Evolutionary conservation across 2,329 filamentous ascomycete genomes (phyloP).

Genomic region (Fusarium annulatum): DNA sequence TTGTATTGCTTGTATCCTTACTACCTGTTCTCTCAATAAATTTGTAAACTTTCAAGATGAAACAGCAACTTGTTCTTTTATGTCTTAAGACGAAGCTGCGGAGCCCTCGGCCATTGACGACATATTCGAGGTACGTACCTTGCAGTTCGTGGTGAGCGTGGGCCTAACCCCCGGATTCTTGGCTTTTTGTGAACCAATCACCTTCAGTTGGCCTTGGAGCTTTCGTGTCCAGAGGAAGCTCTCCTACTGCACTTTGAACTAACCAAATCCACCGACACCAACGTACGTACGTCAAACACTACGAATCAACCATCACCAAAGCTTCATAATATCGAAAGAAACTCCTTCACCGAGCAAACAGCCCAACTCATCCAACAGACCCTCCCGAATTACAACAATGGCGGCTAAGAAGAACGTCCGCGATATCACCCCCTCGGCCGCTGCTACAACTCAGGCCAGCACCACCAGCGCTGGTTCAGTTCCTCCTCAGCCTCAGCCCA

Average conservation of each 20-base stretch:
- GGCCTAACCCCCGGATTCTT: slow-evolving; percentile 21
- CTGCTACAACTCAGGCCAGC: slow-evolving; percentile 47
- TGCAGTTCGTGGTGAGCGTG: not conserved
- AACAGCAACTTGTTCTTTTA: not conserved
- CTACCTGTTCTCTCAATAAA: not conserved
- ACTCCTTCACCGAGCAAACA: slow-evolving; percentile 5
- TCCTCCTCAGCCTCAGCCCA: slow-evolving; percentile 37
- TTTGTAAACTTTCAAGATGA: not conserved
- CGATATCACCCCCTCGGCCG: slow-evolving; percentile 49
- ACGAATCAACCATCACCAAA: slow-evolving; percentile 17
- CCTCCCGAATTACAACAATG: slow-evolving; percentile 50
- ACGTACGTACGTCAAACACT: slow-evolving; percentile 7
- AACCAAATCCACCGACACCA: slow-evolving; percentile 16
- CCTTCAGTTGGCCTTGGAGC: slow-evolving; percentile 45
- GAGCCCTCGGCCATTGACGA: slow-evolving; percentile 31
- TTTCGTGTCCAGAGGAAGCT: slow-evolving; percentile 52
- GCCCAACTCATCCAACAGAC: not conserved
- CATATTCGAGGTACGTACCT: slow-evolving; percentile 24
- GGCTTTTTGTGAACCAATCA: slow-evolving; percentile 48
- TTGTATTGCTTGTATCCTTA: not conserved
- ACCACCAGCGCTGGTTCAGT: slow-evolving; percentile 45
- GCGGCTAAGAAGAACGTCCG: slow-evolving; percentile 61
- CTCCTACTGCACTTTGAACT: slow-evolving; percentile 20
- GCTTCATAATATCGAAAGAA: slow-evolving; percentile 3
- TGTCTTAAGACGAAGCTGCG: not conserved